Evolutionary conservation across 2,329 filamentous ascomycete species (phyloP), one percentile per base, ranked within the genome.

Genomic region (Paracoccidioides brasiliensis): DNA sequence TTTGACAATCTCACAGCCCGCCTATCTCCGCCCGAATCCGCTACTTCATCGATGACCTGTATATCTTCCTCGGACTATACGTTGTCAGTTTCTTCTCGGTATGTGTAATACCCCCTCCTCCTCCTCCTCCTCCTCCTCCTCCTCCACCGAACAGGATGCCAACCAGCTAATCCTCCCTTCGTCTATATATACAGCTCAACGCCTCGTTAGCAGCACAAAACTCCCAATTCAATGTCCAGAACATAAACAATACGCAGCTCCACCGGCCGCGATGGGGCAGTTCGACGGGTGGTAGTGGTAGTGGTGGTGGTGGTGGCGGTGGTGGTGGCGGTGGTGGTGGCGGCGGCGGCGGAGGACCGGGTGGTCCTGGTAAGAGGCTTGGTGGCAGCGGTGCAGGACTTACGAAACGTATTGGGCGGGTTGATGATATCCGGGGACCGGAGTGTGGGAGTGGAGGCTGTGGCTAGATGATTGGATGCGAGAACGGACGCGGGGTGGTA

Each of bases 61-160:
- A 77, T 60, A 63, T 72, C 58, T 76, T 77, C 60, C 45, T 78
- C 4, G 76, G 75, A 5, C 65, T 78, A 30, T 78, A 78, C 57
- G 60, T 78, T 33, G 72, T 74, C 44, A 74, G 72, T 44, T 65
- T 78, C 8, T 75, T 78, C 58, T 71, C 74, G 53, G 74, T 76
- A 70, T 37, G 70, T 64, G 15, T 0, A 7, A 32, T 37, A 14
- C 33, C 5, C 53, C 12, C 45, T n/a, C n/a, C n/a, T n/a, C n/a
- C n/a, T n/a, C n/a, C n/a, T n/a, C n/a, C n/a, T n/a, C n/a, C n/a
- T n/a, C n/a, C n/a, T n/a, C n/a, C n/a, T 22, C 44, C 9, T 46
- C 9, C 22, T 33, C 10, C 10, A 12, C 2, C 22, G 22, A 22
- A 22, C 22, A 22, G 22, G 22, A 22, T 22, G 22, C 22, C 22